Conservation (phyloP, 768 basidiomycete genomes). For the button mushroom (Agaricus bisporus) region DNA sequence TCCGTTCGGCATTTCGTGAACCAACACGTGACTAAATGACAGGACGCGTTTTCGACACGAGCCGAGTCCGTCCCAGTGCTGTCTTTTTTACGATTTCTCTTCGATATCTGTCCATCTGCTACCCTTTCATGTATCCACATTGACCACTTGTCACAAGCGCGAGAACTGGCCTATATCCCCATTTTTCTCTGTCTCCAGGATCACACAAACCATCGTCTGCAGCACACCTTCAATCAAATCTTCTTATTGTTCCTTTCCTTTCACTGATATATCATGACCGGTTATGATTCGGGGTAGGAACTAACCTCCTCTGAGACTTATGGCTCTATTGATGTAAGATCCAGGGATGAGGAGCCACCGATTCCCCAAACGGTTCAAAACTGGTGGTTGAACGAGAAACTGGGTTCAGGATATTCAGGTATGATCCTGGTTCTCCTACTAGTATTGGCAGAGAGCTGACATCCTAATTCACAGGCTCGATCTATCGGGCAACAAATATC, state of each 20-base stretch:
- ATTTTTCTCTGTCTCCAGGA: background rate
- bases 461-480: constrained; percentile 44
- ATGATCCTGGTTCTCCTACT: constrained; percentile 12
- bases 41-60: background rate
- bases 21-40: background rate
- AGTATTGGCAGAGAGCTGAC: background rate
- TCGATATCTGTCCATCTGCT: background rate
- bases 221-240: background rate
- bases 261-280: constrained; percentile 5
- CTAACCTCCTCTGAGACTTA: constrained; percentile 4
- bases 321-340: constrained; percentile 12
- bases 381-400: constrained; percentile 48
- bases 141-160: background rate
- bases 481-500: constrained; percentile 56
- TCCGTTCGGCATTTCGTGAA: background rate
- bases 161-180: background rate
- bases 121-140: background rate
- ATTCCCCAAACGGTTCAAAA: constrained; percentile 48
- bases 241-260: background rate
- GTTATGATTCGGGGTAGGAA: constrained; percentile 12
- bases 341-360: constrained; percentile 5
- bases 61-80: background rate
- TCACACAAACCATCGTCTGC: background rate
- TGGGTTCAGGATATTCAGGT: constrained; percentile 77
- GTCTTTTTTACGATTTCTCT: background rate